A percentile compares a stretch with the other conserved stretches of the same genome.
phyloP scores from a whole-genome alignment of 2,329 filamentous ascomycete species.

The Camillea tinctor region DNA sequence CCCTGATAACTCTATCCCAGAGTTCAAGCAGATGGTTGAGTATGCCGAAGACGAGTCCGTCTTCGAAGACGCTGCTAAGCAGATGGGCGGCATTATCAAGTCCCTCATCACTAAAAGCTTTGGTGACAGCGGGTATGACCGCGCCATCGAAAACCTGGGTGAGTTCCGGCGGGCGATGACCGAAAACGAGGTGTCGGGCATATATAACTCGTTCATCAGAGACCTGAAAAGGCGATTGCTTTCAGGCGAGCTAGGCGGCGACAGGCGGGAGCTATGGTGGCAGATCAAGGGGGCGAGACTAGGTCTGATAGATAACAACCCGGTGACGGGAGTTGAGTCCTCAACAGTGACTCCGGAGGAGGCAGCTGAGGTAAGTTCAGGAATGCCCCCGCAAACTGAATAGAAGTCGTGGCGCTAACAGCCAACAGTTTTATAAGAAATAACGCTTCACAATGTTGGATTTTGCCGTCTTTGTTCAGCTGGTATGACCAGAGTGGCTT shows the following conservation, averaged over 20 bases:
- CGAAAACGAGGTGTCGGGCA: slow-evolving; percentile 68
- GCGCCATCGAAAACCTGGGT: slow-evolving; percentile 71
- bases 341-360: slow-evolving; percentile 69
- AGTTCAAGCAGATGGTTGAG: slow-evolving; percentile 79
- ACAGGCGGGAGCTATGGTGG: slow-evolving; percentile 82
- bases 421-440: slow-evolving; percentile 25
- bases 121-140: slow-evolving; percentile 71
- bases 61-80: slow-evolving; percentile 66
- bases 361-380: slow-evolving; percentile 55
- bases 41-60: slow-evolving; percentile 57
- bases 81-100: slow-evolving; percentile 72
- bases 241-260: slow-evolving; percentile 68
- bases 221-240: slow-evolving; percentile 72
- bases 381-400: neutral
- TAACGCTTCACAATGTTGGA: slow-evolving; percentile 1
- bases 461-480: neutral
- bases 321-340: slow-evolving; percentile 49
- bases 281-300: slow-evolving; percentile 64
- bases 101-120: slow-evolving; percentile 69
- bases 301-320: slow-evolving; percentile 67
- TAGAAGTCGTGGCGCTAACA: slow-evolving; percentile 12
- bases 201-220: slow-evolving; percentile 74
- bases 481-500: neutral
- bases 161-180: slow-evolving; percentile 77
- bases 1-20: slow-evolving; percentile 76